These are phyloP conservation scores for Ajuga chamaepitys DNA, from an alignment of 257 asterid species.

Conservation along the genomic window DNA sequence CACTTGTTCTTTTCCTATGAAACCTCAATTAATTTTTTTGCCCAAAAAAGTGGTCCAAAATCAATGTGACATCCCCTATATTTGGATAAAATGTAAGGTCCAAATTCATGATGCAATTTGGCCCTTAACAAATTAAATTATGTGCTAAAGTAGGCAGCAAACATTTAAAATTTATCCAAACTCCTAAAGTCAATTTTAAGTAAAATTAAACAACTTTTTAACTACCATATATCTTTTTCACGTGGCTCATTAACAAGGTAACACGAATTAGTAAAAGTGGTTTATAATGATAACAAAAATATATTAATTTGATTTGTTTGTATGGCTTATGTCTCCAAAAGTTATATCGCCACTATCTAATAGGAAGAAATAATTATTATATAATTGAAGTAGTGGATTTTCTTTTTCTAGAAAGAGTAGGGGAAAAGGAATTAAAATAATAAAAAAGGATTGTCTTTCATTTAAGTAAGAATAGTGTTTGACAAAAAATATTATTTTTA, in stretches of 20 bases:
- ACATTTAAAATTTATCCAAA: too few relatives aligned
- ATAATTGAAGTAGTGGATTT: background rate
- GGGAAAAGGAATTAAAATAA: background rate
- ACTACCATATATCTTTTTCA: constrained; percentile 7
- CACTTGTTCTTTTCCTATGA: constrained; percentile 5
- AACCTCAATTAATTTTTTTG: background rate
- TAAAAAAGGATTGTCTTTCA: too few relatives aligned
- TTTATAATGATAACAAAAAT: background rate
- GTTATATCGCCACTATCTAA: background rate
- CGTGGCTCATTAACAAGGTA: constrained; percentile 13
- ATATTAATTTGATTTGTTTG: background rate
- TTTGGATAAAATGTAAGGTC: constrained; percentile 5
- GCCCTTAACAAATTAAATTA: background rate
- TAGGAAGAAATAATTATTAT: background rate
- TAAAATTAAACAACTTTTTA: constrained; percentile 8
- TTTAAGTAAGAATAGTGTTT: too few relatives aligned
- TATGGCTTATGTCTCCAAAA: constrained; percentile 17
- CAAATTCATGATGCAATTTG: constrained; percentile 21
- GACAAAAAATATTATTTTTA: too few relatives aligned
- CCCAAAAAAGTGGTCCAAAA: constrained; percentile 4
- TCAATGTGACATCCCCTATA: background rate
- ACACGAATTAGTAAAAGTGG: constrained; percentile 15
- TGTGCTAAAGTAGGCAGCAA: constrained; percentile 16
- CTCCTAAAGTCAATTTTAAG: background rate
- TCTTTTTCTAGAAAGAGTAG: background rate